Evolutionary conservation across 306 rosid genomes (phyloP), one percentile per base, ranked within the genome.

Genomic region (Vigna hirtella): DNA sequence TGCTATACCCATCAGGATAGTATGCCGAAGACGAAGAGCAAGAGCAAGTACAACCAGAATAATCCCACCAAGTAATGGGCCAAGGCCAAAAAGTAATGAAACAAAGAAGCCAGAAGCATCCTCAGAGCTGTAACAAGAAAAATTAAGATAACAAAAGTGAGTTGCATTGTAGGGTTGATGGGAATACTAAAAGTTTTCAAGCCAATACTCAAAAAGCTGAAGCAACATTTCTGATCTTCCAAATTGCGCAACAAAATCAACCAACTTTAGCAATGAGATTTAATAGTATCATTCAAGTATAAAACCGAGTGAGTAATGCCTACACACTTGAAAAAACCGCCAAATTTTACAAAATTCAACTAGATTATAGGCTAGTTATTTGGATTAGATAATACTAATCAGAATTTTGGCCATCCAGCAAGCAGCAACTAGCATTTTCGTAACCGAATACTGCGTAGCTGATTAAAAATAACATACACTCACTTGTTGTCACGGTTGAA

Each of bases 71-170:
- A 92, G 98, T 67, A 91, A 85, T 9, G 98, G 97, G 66, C 98
- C 98, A 45, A 92, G 91, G 64, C 98, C 97, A 70, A 95, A 95
- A 55, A 95, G 93, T 70, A 92, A 81, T 16, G 98, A 95, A 55
- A 95, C 98, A 73, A 95, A 92, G 89, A 95, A 91, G 85, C 98
- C 97, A 22, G 98, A 92, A 32, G 94, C 97, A 84, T 92, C 98
- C 82, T 91, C 97, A 17, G 96, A 82, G 90, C 98, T 94, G 93
- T 68, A 86, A 74, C 56, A 71, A 63, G 48, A 76, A 77, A 79
- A 3, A n/a, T 58, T 4, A 13, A 10, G 28, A 18, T 4, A 8
- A 8, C 12, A 32, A 57, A 34, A 48, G 13, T 11, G 48, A 62
- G 7, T 72, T 7, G 65, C 12, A 18, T 18, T 59, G 59, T 48